Evolutionary conservation across 495 filamentous ascomycete genomes (phyloP), one percentile per base, ranked within the genome.

Genomic region (Penicillium flavigenum): DNA sequence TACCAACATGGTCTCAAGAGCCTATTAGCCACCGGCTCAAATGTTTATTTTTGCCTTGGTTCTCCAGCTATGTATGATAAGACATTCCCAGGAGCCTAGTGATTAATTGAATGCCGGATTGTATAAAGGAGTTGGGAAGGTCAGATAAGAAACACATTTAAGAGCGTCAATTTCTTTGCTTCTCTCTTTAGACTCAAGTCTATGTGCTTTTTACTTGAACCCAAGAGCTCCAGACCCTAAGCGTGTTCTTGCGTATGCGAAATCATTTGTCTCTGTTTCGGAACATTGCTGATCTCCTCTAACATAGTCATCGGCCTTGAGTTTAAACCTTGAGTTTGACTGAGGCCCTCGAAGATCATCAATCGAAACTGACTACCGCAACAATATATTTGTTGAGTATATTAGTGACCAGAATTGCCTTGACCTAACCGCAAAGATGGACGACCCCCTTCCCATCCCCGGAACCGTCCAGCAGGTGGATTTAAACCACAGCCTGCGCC

Each of bases 391-490:
- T 19, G 17, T 4, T 31, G 14, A 31, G 26, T 27, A 27, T 47
- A 1, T 27, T 17, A 12, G 1, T 4, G 14, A 27, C 2, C 22
- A 1, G 12, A 29, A 29, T 27, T 14, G 27, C 2, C 24, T 47
- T 5, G 2, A 17, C 14, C 24, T n/a, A 47, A n/a, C 29, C 1
- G 4, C 46, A 16, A 34, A 32, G 2, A 48, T 48, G 46, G 14
- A 32, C n/a, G 46, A 48, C 10, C n/a, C 27, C 16, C 29, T 48
- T 34, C 46, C 49, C 19, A 58, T 73, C 29, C 74, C 74, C 10
- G 74, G 74, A 10, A 76, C 74, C 1, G 62, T 77, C 36, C 67
- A 74, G 45, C 62, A 75, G 10, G 68, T 77, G 26, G 73, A 77
- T 26, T 41, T 74, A 11, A 61, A 74, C 27, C 38, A 49, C 67